Conservation (phyloP, 129 eudicot species). For the Flaveria bidentis region DNA sequence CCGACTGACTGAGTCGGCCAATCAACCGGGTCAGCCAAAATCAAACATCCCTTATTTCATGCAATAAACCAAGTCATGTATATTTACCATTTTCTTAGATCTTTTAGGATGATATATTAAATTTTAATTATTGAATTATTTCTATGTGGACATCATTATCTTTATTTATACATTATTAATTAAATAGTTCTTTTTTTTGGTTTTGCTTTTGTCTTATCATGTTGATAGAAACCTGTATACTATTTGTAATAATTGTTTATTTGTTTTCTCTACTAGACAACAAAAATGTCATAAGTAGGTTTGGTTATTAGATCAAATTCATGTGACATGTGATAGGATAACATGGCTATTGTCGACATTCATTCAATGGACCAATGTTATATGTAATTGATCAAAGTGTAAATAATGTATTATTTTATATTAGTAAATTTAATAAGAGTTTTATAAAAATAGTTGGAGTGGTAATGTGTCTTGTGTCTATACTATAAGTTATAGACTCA, state of each 20-base stretch:
- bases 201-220: background rate
- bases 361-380: background rate
- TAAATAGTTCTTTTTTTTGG: too few relatives aligned
- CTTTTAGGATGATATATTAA: too few relatives aligned
- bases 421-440: background rate
- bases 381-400: background rate
- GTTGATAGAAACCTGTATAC: background rate
- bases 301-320: conserved; percentile 9
- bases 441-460: too few relatives aligned
- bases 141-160: too few relatives aligned
- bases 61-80: background rate
- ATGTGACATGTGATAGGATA: conserved; percentile 28
- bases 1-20: too few relatives aligned
- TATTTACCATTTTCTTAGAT: background rate
- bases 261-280: conserved; percentile 9
- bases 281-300: conserved; percentile 23
- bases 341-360: conserved; percentile 32
- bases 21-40: too few relatives aligned
- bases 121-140: too few relatives aligned
- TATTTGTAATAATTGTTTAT: background rate
- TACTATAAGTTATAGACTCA: too few relatives aligned
- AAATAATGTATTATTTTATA: background rate
- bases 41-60: too few relatives aligned
- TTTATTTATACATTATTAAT: too few relatives aligned
- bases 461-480: too few relatives aligned